Evolutionary conservation across 169 alveolate species (phyloP).

Genomic region (Besnoitia besnoiti): DNA sequence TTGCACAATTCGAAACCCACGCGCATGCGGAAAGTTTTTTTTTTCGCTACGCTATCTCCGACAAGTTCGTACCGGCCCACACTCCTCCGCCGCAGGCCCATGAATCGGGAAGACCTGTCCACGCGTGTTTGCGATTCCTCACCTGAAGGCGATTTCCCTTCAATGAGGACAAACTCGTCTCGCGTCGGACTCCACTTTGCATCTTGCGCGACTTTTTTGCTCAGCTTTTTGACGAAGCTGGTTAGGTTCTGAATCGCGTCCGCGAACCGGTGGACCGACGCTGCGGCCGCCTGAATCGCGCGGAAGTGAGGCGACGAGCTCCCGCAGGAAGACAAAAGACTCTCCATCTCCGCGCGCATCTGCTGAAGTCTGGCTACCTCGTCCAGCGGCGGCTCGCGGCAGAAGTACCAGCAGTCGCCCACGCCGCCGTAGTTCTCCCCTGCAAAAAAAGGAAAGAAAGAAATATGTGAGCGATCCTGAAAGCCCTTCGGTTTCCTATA

Average conservation of each 20-base stretch:
- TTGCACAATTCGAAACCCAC: no score
- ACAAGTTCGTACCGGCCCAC: no score
- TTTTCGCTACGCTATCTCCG: no score
- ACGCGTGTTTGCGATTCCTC: constrained; percentile 19
- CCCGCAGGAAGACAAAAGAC: not conserved
- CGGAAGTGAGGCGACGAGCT: not conserved
- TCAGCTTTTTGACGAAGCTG: constrained; percentile 62
- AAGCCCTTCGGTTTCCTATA: not conserved
- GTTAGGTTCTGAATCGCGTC: not conserved
- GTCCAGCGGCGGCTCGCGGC: constrained; percentile 57
- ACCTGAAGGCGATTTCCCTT: constrained; percentile 76
- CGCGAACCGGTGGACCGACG: not conserved
- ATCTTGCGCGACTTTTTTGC: constrained; percentile 74
- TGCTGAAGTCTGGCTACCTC: constrained; percentile 46
- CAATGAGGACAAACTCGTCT: constrained; percentile 75
- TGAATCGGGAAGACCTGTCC: no score
- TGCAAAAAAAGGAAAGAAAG: not conserved
- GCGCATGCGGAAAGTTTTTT: no score
- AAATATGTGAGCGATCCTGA: not conserved
- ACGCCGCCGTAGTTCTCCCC: constrained; percentile 71
- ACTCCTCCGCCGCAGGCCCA: no score
- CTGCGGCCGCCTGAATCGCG: not conserved
- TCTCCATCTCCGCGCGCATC: constrained; percentile 7
- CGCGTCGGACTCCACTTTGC: constrained; percentile 77
- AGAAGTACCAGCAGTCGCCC: constrained; percentile 70